These are phyloP conservation scores for Alliaria petiolata DNA, from an alignment of 345 rosid species.

Conservation along the genomic window DNA sequence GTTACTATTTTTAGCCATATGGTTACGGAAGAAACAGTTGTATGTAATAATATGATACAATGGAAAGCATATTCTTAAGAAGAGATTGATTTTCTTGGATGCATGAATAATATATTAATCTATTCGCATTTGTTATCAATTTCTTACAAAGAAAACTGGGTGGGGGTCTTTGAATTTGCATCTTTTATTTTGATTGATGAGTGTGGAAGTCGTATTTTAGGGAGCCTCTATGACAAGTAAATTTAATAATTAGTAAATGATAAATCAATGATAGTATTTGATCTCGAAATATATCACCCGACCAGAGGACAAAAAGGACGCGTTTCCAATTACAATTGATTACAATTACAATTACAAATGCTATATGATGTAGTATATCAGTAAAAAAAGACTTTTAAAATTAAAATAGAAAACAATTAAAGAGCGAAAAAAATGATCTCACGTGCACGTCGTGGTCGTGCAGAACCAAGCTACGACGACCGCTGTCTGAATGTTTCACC, in stretches of 20 bases:
- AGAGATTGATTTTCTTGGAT: too few species aligned
- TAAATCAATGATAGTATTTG: too few species aligned
- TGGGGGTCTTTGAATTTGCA: not conserved
- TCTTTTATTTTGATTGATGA: not conserved
- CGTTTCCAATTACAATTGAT: not conserved
- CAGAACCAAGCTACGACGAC: constrained; percentile 15
- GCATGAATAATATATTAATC: not conserved
- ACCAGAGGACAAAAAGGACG: not conserved
- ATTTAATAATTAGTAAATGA: too few species aligned
- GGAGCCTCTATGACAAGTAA: not conserved
- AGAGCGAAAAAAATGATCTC: not conserved
- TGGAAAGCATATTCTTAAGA: not conserved
- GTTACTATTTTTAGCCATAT: not conserved
- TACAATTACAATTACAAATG: not conserved
- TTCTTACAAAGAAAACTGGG: not conserved
- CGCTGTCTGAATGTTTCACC: constrained; percentile 6
- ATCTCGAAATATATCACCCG: too few species aligned
- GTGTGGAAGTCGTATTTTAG: not conserved
- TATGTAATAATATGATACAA: not conserved
- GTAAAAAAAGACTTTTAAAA: not conserved
- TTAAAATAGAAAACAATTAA: not conserved
- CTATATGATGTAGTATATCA: not conserved
- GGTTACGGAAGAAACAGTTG: not conserved
- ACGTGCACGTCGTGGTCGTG: constrained; percentile 22
- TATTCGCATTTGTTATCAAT: not conserved